Evolutionary conservation across 768 basidiomycete species (phyloP), one percentile per base, ranked within the genome.

Genomic region (Tulasnella sp.): DNA sequence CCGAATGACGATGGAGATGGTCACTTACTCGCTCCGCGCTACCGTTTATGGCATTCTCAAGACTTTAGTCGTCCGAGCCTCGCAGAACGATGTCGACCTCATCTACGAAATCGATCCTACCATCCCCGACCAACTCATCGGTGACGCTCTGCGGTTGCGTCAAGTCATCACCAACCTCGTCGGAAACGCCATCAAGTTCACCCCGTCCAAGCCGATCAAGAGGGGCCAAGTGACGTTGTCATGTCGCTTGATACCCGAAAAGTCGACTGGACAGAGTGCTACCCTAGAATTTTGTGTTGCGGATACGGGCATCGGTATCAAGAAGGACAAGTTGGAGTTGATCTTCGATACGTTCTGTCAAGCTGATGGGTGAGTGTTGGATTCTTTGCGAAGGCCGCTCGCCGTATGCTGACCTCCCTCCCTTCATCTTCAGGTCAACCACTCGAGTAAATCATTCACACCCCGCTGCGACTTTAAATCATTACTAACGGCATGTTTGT

Each of bases 301-400:
- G 76, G 98, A 99, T 84, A 98, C 97, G 1, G 98, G 98, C 78
- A 99, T 99, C 83, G 98, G 98, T 76, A 99, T 99, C 84, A 96
- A 97, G 78, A 96, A 96, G 84, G 98, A 99, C 85, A 99, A 99
- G 87, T 87, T 99, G 82, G 97, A 97, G 84, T 88, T 99, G 83
- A 99, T 99, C 84, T 99, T 99, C 86, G 98, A 99, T 84, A 99
- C 98, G 1, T 99, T 99, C 86, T 96, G 95, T 82, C 98, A 99
- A 84, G 98, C 98, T 0, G 98, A 99, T 87, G 98, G 98, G 80
- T 83, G 68, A 81, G 82, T 73, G 31, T 39, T 27, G 19, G 42
- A 31, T 9, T 42, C 36, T n/a, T n/a, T 0, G 40, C 42, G 9
- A 74, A 48, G 36, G 40, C 14, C 16, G 2, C 4, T 34, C 52